Conservation (phyloP, 2,329 filamentous ascomycete genomes). For the Periconia macrospinosa region DNA sequence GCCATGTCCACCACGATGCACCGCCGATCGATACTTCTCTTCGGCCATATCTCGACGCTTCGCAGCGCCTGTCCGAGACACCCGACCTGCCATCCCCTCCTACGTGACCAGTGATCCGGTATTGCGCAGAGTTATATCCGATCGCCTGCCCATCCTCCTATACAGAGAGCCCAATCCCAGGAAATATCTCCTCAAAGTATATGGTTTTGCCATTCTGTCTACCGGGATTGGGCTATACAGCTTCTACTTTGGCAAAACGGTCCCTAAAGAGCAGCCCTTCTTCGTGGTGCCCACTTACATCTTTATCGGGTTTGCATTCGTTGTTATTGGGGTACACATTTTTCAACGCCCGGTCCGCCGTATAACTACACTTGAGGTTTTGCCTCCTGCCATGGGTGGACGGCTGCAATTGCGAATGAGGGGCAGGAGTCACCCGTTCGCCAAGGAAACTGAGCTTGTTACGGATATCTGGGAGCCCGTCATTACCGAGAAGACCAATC, state of each 20-base stretch:
- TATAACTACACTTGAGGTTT: conserved; percentile 31
- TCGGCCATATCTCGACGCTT: conserved; percentile 28
- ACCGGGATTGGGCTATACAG: conserved; percentile 29
- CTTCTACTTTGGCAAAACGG: conserved; percentile 27
- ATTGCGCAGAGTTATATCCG: conserved; percentile 33
- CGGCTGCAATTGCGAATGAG: conserved; percentile 35
- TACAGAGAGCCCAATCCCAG: conserved; percentile 32
- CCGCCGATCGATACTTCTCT: conserved; percentile 23
- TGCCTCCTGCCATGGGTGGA: conserved; percentile 32
- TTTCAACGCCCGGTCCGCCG: conserved; percentile 34
- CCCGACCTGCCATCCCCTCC: conserved; percentile 2
- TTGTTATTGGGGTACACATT: conserved; percentile 34
- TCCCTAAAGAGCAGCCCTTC: conserved; percentile 33
- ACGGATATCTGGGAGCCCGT: conserved; percentile 30
- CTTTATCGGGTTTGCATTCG: conserved; percentile 30
- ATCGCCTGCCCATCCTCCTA: conserved; percentile 34
- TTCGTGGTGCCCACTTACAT: conserved; percentile 39
- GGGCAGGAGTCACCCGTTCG: conserved; percentile 25
- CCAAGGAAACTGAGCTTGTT: conserved; percentile 30
- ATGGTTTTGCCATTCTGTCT: conserved; percentile 30
- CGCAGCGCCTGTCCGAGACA: conserved; percentile 1
- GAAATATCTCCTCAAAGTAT: conserved; percentile 32
- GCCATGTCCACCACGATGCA: conserved; percentile 14
- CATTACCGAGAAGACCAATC: conserved; percentile 35
- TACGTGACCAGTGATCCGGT: conserved; percentile 34